A percentile compares a stretch with the other conserved stretches of the same genome.
These are phyloP conservation scores for Botrytis paeoniae DNA, from an alignment of 2,329 filamentous ascomycete genomes.

Conservation along the genomic window DNA sequence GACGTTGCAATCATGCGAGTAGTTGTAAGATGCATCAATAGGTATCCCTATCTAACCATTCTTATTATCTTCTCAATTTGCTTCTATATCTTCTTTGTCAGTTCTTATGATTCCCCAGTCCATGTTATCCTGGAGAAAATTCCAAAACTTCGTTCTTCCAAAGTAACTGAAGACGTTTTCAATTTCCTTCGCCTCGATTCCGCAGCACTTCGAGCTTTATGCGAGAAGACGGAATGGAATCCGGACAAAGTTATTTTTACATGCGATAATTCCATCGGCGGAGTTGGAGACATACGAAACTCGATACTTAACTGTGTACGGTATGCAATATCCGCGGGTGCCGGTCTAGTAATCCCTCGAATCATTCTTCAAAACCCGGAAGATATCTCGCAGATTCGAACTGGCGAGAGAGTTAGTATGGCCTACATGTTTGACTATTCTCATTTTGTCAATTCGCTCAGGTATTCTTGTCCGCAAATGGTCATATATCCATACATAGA, in stretches of 20 bases:
- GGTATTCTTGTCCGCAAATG: constrained; percentile 30
- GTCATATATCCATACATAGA: constrained; percentile 21
- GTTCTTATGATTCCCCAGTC: background rate
- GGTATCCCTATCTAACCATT: background rate
- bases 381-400: constrained; percentile 20
- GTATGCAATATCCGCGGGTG: constrained; percentile 35
- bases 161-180: constrained; percentile 23
- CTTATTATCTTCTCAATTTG: background rate
- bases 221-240: constrained; percentile 31
- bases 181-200: constrained; percentile 30
- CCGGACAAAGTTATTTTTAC: constrained; percentile 28
- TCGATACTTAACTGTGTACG: constrained; percentile 35
- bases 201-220: constrained; percentile 26
- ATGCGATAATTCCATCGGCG: constrained; percentile 31
- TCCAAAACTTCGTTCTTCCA: background rate
- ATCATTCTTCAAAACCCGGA: constrained; percentile 25
- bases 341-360: constrained; percentile 28
- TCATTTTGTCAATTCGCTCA: constrained; percentile 30
- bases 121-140: background rate
- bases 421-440: constrained; percentile 31
- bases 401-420: constrained; percentile 23
- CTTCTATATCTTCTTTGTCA: background rate
- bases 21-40: background rate
- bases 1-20: background rate
- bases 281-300: constrained; percentile 35